Base-by-base conservation (phyloP, 768 basidiomycete species). In the Boletus coccyginus region DNA sequence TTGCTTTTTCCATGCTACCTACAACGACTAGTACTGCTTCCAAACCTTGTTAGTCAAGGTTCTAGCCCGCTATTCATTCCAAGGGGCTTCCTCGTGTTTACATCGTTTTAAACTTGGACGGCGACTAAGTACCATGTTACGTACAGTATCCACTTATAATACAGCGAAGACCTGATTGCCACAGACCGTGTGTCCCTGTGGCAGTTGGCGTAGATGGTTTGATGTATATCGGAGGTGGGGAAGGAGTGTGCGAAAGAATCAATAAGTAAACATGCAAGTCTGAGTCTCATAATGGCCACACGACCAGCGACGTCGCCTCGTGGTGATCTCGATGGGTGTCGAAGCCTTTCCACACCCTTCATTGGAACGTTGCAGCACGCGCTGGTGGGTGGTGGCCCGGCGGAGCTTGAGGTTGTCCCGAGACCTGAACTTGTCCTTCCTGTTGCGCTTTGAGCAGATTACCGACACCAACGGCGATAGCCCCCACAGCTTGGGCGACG, bases 401-500 rank as follows among this genome's bases (percentile, higher is more conserved):
- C 17, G 64, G 59, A 27, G 61, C 60, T 46, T 61, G 62, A 0
- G 51, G 0, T 41, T 67, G 62, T 19, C 60, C 68, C 11, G 70
- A 64, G 21, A 68, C 35, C 38, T 72, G 62, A 13, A 72, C 13
- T n/a, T 72, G 70, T 14, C 71, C 67, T 45, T 80, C 78, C 31
- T 80, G 78, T 31, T 77, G 72, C 3, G 80, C 74, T 66, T 81
- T 80, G 52, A 84, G 71, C 70, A 78, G 70, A 36, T 77, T 81
- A 1, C 89, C 89, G 33, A 91, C 74, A 3, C 90, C 88, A 4
- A 91, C 80, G 2, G 88, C 90, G 56, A 91, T 84, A 1, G 88
- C 88, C 11, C 90, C 89, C 27, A 88, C 84, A 1, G 90, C 89
- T 61, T 91, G 89, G 14, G 83, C 87, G 14, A 90, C 85, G 13